Base-by-base conservation (phyloP, 2,329 filamentous ascomycete genomes). In the Colletotrichum caudatum region DNA sequence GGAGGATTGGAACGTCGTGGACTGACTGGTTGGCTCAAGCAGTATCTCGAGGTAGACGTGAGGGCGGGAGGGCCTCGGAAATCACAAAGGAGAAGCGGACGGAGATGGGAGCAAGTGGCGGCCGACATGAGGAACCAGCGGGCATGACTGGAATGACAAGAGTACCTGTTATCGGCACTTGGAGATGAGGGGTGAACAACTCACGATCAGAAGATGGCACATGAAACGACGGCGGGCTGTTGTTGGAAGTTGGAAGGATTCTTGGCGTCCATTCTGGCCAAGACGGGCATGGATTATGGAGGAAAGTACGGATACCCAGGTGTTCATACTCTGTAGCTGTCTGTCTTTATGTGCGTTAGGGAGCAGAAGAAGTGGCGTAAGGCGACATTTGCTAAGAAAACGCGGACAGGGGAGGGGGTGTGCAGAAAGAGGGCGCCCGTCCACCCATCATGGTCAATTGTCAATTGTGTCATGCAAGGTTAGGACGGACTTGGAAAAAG, bases 161-260 rank as follows among this genome's bases (percentile, higher is more conserved):
- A 48, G 46, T n/a, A 35, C 12, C 16, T 26, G 18, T 41, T 14
- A 29, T n/a, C 20, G 14, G 16, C 3, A n/a, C 35, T 26, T 26
- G 26, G n/a, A 53, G 53, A 39, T 5, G 18, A 63, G n/a, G n/a
- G 14, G n/a, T 51, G 60, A 29, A 51, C 23, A 63, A 53, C 46
- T 63, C 46, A 53, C 33, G 8, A 41, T 39, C 33, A 51, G n/a
- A 33, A 23, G 46, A 33, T 11, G 4, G 33, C n/a, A 63, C 23
- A 39, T 39, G 46, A 63, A 63, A 63, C 60, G 11, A 26, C 5
- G 9, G n/a, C 5, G 48, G 33, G 46, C 14, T 50, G 33, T 5
- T 12, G 29, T 41, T 39, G 35, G 48, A 51, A 9, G 23, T 14
- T 53, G 18, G 35, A 16, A 35, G 23, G 16, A 41, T 20, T 26